A percentile compares a stretch with the other conserved stretches of the same genome.
These are phyloP conservation scores for Diutina neorugosa DNA, from an alignment of 1,139 yeast genomes.

Conservation along the genomic window DNA sequence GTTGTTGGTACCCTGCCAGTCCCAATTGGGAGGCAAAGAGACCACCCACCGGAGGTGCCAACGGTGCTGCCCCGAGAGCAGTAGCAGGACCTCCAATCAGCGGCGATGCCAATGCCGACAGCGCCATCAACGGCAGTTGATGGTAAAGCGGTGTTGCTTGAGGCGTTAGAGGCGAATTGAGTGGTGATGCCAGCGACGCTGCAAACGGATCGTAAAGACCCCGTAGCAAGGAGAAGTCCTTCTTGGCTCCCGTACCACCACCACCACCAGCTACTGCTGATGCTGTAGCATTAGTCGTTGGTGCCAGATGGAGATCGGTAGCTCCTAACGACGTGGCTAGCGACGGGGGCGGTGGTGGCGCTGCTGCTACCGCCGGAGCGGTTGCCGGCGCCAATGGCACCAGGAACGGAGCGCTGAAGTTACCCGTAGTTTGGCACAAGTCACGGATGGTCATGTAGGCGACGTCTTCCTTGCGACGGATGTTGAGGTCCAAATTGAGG, in stretches of 20 bases:
- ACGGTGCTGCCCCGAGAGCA: not conserved
- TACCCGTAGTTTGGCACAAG: conserved; percentile 34
- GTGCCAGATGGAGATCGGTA: not conserved
- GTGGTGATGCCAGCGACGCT: not conserved
- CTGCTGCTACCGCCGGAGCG: not conserved
- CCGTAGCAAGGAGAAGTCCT: not conserved
- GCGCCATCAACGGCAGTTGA: not conserved
- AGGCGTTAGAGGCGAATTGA: not conserved
- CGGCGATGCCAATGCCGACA: not conserved
- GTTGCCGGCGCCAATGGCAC: conserved; percentile 21
- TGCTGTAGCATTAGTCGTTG: not conserved
- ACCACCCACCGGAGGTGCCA: not conserved
- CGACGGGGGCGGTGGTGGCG: not conserved
- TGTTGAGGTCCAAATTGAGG: conserved; percentile 39
- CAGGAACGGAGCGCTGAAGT: conserved; percentile 47
- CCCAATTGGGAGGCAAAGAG: not conserved
- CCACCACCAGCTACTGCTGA: not conserved
- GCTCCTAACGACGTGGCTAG: not conserved
- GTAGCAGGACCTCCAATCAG: not conserved
- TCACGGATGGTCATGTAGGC: conserved; percentile 30
- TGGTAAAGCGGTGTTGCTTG: not conserved
- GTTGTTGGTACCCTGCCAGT: not conserved
- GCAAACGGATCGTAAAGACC: conserved; percentile 3
- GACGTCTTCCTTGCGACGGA: conserved; percentile 42
- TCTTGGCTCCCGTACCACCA: not conserved